Percentiles rank a stretch among this genome's conserved stretches.
phyloP scores from a whole-genome alignment of 805 yeast species.

The Hanseniaspora mollemarum region DNA sequence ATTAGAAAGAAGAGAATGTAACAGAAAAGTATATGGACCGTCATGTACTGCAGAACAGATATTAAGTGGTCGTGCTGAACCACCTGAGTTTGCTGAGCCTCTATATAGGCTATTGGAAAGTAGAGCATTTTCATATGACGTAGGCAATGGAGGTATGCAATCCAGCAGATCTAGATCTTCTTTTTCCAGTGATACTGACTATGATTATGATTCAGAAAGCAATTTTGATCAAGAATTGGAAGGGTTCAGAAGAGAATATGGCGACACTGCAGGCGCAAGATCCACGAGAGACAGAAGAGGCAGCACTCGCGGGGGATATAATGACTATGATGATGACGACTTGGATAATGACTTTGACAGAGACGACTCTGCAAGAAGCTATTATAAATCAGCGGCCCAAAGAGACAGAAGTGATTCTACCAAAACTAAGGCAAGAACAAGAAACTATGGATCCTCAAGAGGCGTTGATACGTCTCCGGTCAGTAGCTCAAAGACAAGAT shows the following conservation, averaged over 20 bases:
- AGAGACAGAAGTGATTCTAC: slow-evolving; percentile 23
- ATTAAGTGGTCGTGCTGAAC: slow-evolving; percentile 74
- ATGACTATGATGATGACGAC: neutral
- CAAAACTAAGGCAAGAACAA: slow-evolving; percentile 19
- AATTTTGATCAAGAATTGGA: slow-evolving; percentile 17
- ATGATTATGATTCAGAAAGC: slow-evolving; percentile 22
- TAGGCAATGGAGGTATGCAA: slow-evolving; percentile 36
- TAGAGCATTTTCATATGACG: slow-evolving; percentile 58
- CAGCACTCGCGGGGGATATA: neutral
- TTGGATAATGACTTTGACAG: slow-evolving; percentile 28
- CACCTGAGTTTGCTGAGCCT: slow-evolving; percentile 85
- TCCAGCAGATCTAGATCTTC: slow-evolving; percentile 19
- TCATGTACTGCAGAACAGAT: slow-evolving; percentile 80
- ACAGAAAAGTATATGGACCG: slow-evolving; percentile 84
- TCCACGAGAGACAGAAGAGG: slow-evolving; percentile 2
- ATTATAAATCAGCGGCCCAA: slow-evolving; percentile 22
- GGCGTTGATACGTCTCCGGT: slow-evolving; percentile 1
- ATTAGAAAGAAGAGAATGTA: slow-evolving; percentile 94
- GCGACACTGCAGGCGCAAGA: slow-evolving; percentile 2
- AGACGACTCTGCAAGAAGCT: slow-evolving; percentile 35
- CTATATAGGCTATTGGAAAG: slow-evolving; percentile 77
- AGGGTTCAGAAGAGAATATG: slow-evolving; percentile 16
- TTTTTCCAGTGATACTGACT: slow-evolving; percentile 23
- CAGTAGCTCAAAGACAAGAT: slow-evolving; percentile 34
- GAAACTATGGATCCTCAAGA: slow-evolving; percentile 19